phyloP scores from a whole-genome alignment of 257 asterid species.

The Eucommia ulmoides region DNA sequence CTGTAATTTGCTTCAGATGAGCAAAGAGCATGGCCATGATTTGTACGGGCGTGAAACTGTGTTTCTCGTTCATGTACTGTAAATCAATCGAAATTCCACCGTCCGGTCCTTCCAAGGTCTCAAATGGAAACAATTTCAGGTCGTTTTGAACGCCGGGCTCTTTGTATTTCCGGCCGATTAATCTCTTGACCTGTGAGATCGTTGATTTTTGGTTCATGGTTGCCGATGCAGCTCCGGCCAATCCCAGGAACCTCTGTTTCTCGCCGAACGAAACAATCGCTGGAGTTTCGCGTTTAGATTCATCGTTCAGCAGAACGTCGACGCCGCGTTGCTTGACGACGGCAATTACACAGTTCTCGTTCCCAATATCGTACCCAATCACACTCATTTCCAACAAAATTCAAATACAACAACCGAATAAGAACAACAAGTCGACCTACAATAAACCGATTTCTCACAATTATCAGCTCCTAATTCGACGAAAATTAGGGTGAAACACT shows the following conservation, averaged over 20 bases:
- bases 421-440: too few relatives aligned
- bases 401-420: slow-evolving; percentile 12
- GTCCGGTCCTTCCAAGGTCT: slow-evolving; percentile 65
- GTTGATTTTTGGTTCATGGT: slow-evolving; percentile 90
- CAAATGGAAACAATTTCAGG: slow-evolving; percentile 56
- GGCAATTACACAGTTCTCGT: slow-evolving; percentile 87
- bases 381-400: slow-evolving; percentile 53
- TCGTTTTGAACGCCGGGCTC: slow-evolving; percentile 67
- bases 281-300: slow-evolving; percentile 86
- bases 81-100: slow-evolving; percentile 71
- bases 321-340: slow-evolving; percentile 78
- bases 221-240: slow-evolving; percentile 90
- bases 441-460: too few relatives aligned
- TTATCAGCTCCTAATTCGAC: too few relatives aligned
- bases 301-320: slow-evolving; percentile 80
- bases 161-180: slow-evolving; percentile 55
- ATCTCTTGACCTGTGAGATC: slow-evolving; percentile 78
- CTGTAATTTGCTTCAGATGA: slow-evolving; percentile 68
- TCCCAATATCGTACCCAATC: slow-evolving; percentile 88
- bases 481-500: too few relatives aligned
- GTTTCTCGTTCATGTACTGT: slow-evolving; percentile 48
- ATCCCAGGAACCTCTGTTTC: slow-evolving; percentile 84
- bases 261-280: slow-evolving; percentile 85
- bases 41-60: slow-evolving; percentile 63
- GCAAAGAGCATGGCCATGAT: slow-evolving; percentile 74